Evolutionary conservation across 176 grass and related monocot species (phyloP), one percentile per base, ranked within the genome.

Genomic region (Bothriochloa decipiens): DNA sequence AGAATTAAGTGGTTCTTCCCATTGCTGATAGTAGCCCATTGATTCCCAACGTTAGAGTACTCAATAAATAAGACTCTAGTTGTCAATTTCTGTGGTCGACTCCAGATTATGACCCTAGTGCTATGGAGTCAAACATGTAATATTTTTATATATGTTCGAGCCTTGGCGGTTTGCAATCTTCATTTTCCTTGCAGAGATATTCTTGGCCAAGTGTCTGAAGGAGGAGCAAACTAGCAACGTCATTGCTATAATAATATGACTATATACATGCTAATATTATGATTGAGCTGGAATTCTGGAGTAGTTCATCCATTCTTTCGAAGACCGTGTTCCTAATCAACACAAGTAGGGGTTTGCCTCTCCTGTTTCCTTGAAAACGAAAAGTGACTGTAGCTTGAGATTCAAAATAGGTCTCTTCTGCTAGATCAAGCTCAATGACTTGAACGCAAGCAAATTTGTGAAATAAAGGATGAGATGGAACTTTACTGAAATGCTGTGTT

Each of bases 1-100:
- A 80, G 16, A 74, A 78, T 77, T 78, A 81, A 74, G 67, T 57
- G 79, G 36, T 29, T 83, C 78, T 78, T 77, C 27, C 62, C 84
- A 13, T 83, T 40, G n/a, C 70, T 82, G 70, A 80, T 66, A 82
- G 46, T 63, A 79, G 68, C 47, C 65, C 68, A 74, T 74, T 74
- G 47, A 67, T 74, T 58, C 33, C 57, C 87, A 68, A 74, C 26
- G 43, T 20, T 88, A 55, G 11, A 72, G 86, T 61, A 46, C 36
- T 60, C 60, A 74, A 77, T 73, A 83, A 90, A 83, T 74, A 78
- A 74, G 37, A 66, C 35, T 12, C 22, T 1, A 68, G n/a, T 74
- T 60, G 32, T 65, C 69, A 71, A 74, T 62, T 72, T 26, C 15
- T 70, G 50, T 85, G 32, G 2, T 49, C 4, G 49, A 80, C 62